Evolutionary conservation across 2,329 filamentous ascomycete genomes (phyloP), one percentile per base, ranked within the genome.

Genomic region (Aspergillus oerlinghausenensis): DNA sequence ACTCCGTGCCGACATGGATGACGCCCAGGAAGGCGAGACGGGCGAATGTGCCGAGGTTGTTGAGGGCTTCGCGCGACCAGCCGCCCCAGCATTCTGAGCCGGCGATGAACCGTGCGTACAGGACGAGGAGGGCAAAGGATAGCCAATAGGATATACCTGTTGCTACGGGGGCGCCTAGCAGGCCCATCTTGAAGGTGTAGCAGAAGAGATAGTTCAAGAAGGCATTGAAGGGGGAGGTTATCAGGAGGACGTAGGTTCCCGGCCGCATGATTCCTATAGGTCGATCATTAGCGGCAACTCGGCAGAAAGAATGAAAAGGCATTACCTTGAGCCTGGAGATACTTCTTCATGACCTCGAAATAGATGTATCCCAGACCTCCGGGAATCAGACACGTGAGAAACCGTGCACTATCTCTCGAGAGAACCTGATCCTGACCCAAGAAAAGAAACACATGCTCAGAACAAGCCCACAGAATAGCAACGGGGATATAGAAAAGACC

Each of bases 61-160:
- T 77, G n/a, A 89, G 69, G 1, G 87, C 88, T 50, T 80, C 81
- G 3, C 80, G 79, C 6, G 83, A 83, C 71, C 86, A 86, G 0
- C 91, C 91, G 49, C 88, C 88, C 91, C 91, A 96, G 72, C 89
- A 92, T 63, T 88, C 84, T 55, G 80, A 84, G 4, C 91, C 90
- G 10, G 80, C 79, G 26, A 94, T 75, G 55, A 90, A 89, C 14
- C 82, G 79, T 1, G 89, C 80, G 68, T 95, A 96, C 9, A 84
- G 81, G 0, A 92, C 82, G 0, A 96, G 80, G 0, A 93, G 81
- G 3, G 88, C 68, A 71, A 96, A 95, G 0, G 89, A 93, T 0
- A 86, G 75, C 91, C 91, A 96, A 77, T 96, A 96, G 1, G 88
- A 88, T 54, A 95, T 86, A 1, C 90, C 88, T 0, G 90, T 94